Conservation (phyloP, 2,329 filamentous ascomycete species). For the Aspergillus sp. region DNA sequence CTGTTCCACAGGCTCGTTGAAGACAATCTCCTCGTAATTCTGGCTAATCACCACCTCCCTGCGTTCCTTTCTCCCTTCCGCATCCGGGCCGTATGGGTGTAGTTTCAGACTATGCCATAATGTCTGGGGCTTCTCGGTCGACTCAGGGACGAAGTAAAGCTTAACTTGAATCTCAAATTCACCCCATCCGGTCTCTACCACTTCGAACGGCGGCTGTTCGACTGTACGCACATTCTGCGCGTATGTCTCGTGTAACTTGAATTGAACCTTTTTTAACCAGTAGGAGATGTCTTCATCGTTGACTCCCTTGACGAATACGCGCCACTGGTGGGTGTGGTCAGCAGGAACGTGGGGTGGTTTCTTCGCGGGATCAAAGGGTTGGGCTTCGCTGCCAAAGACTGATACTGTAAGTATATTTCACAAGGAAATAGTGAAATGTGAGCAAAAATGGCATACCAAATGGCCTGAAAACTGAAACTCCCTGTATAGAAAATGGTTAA, state of each 20-base stretch:
- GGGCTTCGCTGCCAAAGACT: conserved; percentile 77
- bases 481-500: conserved; percentile 27
- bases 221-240: conserved; percentile 83
- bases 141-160: conserved; percentile 84
- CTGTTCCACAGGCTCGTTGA: conserved; percentile 92
- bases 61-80: conserved; percentile 66
- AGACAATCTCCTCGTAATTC: conserved; percentile 89
- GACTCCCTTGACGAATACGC: conserved; percentile 85
- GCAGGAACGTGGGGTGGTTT: conserved; percentile 72
- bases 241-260: conserved; percentile 97
- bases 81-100: conserved; percentile 78
- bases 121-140: conserved; percentile 91
- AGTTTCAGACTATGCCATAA: conserved; percentile 88
- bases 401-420: conserved; percentile 14
- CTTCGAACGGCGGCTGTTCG: conserved; percentile 75
- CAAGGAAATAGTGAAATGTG: not conserved
- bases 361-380: conserved; percentile 69
- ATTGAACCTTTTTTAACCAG: conserved; percentile 95
- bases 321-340: conserved; percentile 96
- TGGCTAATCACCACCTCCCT: conserved; percentile 66
- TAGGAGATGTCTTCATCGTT: conserved; percentile 89
- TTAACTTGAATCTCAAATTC: conserved; percentile 97
- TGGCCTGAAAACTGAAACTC: conserved; percentile 43
- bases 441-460: conserved; percentile 33
- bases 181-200: conserved; percentile 93